Evolutionary conservation across 2,329 filamentous ascomycete species (phyloP).

Genomic region (Dactylellina leptospora): DNA sequence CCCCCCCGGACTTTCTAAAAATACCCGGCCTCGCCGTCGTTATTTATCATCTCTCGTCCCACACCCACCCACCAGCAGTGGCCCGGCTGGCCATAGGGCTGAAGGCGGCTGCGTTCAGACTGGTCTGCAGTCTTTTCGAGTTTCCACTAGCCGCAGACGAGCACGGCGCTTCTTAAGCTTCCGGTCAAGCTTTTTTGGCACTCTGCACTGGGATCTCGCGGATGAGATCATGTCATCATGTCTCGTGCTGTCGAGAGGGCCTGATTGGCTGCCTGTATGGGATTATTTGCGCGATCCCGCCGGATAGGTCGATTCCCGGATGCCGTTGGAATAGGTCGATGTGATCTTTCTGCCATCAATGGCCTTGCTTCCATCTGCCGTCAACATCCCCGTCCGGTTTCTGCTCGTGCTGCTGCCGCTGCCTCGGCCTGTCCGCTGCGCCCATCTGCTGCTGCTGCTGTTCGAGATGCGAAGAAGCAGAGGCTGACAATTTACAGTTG

Average conservation of each 20-base stretch:
- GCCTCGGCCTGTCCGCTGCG: too few species aligned
- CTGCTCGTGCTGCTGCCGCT: too few species aligned
- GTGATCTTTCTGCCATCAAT: too few species aligned
- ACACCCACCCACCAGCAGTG: not conserved
- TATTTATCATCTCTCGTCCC: not conserved
- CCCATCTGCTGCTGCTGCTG: too few species aligned
- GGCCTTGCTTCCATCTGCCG: too few species aligned
- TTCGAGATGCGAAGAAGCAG: too few species aligned
- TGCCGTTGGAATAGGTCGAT: too few species aligned
- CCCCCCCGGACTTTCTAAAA: not conserved
- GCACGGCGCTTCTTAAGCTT: too few species aligned
- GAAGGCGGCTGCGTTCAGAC: slow-evolving; percentile 27
- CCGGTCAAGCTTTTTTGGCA: too few species aligned
- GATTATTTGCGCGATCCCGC: not conserved
- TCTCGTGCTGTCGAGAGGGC: not conserved
- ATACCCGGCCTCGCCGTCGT: not conserved
- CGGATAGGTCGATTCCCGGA: slow-evolving; percentile 16
- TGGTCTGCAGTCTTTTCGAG: slow-evolving; percentile 5
- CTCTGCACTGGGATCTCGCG: not conserved
- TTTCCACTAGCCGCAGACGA: too few species aligned
- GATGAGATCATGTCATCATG: not conserved
- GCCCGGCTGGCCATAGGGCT: slow-evolving; percentile 8
- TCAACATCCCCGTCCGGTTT: too few species aligned
- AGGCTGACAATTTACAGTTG: too few species aligned
- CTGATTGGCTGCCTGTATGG: not conserved